Evolutionary conservation across 2,329 filamentous ascomycete species (phyloP).

Genomic region (Westerdykella aurantiaca): DNA sequence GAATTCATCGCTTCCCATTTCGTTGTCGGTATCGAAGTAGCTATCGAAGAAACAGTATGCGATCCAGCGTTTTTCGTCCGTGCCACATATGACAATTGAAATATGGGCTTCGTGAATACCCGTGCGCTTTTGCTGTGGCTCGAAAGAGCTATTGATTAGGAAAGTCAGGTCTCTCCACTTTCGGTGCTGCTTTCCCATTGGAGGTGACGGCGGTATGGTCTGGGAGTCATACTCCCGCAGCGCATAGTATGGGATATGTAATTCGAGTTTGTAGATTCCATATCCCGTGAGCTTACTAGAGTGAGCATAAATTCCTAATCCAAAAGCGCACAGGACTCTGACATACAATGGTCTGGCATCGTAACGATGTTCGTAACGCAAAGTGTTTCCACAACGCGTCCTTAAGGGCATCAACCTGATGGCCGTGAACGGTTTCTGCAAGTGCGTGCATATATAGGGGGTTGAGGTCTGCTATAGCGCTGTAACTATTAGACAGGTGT

Average conservation of each 20-base stretch:
- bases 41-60: conserved; percentile 6
- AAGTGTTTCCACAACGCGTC: conserved; percentile 12
- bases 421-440: conserved; percentile 2
- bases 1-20: conserved; percentile 1
- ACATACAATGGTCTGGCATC: conserved; percentile 8
- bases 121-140: neutral
- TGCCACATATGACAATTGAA: conserved; percentile 3
- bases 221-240: neutral
- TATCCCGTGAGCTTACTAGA: conserved; percentile 1
- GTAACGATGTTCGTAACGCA: conserved; percentile 5
- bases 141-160: neutral
- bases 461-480: conserved; percentile 7
- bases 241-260: conserved; percentile 5
- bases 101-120: conserved; percentile 4
- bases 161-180: conserved; percentile 2
- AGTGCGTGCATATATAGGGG: conserved; percentile 6
- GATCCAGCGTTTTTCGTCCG: conserved; percentile 4
- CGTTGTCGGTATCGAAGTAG: neutral
- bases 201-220: neutral
- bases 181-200: neutral
- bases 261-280: conserved; percentile 5
- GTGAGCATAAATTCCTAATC: neutral
- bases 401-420: conserved; percentile 6
- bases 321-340: neutral
- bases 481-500: neutral